phyloP scores from a whole-genome alignment of 495 filamentous ascomycete species.

The Daldinia bambusicola region DNA sequence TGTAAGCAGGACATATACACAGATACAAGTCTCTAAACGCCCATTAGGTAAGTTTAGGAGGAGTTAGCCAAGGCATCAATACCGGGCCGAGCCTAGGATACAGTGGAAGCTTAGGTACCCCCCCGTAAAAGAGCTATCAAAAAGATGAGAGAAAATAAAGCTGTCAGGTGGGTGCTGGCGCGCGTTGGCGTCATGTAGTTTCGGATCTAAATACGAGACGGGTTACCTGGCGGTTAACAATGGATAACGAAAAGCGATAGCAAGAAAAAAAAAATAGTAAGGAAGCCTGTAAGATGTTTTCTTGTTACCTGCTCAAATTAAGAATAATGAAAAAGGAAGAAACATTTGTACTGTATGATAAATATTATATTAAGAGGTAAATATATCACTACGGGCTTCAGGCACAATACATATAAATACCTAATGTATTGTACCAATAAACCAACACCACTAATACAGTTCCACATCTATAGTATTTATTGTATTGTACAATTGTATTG shows the following conservation, averaged over 20 bases:
- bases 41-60: background rate
- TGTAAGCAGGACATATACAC: too few species aligned
- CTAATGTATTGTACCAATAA: too few species aligned
- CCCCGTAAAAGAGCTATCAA: slow-evolving; percentile 14
- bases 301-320: background rate
- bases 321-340: background rate
- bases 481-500: too few species aligned
- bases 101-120: slow-evolving; percentile 16
- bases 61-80: slow-evolving; percentile 22
- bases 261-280: background rate
- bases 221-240: slow-evolving; percentile 43
- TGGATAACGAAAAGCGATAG: slow-evolving; percentile 3
- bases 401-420: too few species aligned
- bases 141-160: background rate
- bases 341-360: too few species aligned
- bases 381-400: too few species aligned
- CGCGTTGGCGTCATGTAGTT: slow-evolving; percentile 28
- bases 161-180: slow-evolving; percentile 24
- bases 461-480: too few species aligned
- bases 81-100: slow-evolving; percentile 39
- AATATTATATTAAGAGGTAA: too few species aligned
- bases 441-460: too few species aligned
- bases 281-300: background rate
- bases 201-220: slow-evolving; percentile 44
- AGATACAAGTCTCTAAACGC: too few species aligned